A percentile compares a stretch with the other conserved stretches of the same genome.
These are phyloP conservation scores for Cicer pinnatifidum DNA, from an alignment of 306 rosid genomes.

Conservation along the genomic window DNA sequence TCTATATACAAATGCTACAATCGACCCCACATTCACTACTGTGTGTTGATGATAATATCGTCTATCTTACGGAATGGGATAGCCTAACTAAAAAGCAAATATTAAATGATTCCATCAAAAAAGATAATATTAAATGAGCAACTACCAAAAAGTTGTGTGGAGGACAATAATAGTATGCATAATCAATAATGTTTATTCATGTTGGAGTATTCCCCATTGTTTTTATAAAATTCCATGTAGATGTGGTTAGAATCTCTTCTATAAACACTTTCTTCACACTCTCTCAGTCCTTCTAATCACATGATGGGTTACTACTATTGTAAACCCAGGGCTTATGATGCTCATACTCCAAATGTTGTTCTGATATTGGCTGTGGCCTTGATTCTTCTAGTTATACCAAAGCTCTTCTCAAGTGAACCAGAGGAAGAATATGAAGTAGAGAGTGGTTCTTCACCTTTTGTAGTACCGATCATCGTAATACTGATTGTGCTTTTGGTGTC, in stretches of 20 bases:
- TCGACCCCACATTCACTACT: conserved; percentile 38
- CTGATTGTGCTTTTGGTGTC: conserved; percentile 58
- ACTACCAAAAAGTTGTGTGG: conserved; percentile 45
- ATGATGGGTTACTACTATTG: conserved; percentile 59
- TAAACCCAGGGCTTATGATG: conserved; percentile 43
- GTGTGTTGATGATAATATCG: conserved; percentile 26
- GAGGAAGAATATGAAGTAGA: conserved; percentile 37
- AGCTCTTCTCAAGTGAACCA: conserved; percentile 44
- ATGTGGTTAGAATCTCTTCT: conserved; percentile 30
- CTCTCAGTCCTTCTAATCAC: conserved; percentile 25
- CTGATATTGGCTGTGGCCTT: conserved; percentile 59
- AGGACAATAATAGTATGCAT: conserved; percentile 19
- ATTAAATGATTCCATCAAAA: not conserved
- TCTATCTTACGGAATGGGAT: conserved; percentile 32
- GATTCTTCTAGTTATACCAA: conserved; percentile 54
- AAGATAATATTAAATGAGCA: conserved; percentile 26
- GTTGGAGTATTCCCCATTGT: not conserved
- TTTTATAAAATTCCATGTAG: conserved; percentile 17
- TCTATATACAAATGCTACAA: not conserved
- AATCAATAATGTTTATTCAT: not conserved
- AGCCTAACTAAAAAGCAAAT: conserved; percentile 23
- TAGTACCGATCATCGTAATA: conserved; percentile 49
- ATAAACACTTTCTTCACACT: not conserved
- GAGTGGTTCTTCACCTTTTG: conserved; percentile 37
- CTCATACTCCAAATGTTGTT: conserved; percentile 51